Conservation (phyloP, 148 eudicot genomes). For the Vaccinium vitisidaea region DNA sequence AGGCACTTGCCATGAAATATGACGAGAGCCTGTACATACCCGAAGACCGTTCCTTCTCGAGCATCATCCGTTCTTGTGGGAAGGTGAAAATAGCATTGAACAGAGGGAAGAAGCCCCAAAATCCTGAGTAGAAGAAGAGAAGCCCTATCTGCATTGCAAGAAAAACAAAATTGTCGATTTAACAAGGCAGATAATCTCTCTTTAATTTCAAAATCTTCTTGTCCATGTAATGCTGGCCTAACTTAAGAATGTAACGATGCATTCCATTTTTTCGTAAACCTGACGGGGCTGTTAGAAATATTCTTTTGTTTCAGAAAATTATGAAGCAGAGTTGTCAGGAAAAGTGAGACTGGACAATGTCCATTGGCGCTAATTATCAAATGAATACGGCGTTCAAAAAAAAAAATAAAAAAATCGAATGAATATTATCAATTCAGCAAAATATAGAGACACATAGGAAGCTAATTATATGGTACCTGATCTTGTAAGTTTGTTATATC, state of each 20-base stretch:
- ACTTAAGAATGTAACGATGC: too few relatives aligned
- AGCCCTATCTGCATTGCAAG: constrained; percentile 60
- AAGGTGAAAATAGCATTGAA: constrained; percentile 75
- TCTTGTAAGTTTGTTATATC: constrained; percentile 40
- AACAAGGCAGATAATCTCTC: neutral
- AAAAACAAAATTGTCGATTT: neutral
- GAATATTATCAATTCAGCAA: neutral
- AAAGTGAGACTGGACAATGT: neutral
- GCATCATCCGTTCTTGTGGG: constrained; percentile 69
- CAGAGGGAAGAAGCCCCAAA: constrained; percentile 80
- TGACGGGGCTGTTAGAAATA: neutral
- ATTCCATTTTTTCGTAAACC: too few relatives aligned
- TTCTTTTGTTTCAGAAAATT: neutral
- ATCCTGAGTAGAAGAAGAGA: constrained; percentile 61
- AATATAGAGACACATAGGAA: neutral
- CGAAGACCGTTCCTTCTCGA: constrained; percentile 71
- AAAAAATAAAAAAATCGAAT: too few relatives aligned
- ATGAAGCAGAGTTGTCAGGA: neutral
- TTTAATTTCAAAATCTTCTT: too few relatives aligned
- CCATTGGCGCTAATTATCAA: neutral
- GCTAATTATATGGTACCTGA: constrained; percentile 29
- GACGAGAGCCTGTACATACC: constrained; percentile 85
- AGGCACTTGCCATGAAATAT: constrained; percentile 53
- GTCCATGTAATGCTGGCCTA: neutral
- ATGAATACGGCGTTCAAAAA: too few relatives aligned